A percentile compares a stretch with the other conserved stretches of the same genome.
These are phyloP conservation scores for Pouteria campechiana DNA, from an alignment of 179 eudicot species.

Conservation along the genomic window DNA sequence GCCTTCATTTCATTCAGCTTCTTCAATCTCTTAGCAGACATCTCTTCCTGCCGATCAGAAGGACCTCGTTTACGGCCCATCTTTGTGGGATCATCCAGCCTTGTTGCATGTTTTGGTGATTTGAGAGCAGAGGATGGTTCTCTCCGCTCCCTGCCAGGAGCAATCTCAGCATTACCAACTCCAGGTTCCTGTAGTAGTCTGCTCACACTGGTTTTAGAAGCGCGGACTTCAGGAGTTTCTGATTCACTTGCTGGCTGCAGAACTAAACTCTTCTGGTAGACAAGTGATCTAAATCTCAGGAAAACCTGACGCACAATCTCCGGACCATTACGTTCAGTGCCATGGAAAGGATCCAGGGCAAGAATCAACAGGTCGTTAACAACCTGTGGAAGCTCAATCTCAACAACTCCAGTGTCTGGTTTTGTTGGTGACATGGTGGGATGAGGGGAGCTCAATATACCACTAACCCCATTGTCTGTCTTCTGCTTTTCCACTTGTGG, in stretches of 20 bases:
- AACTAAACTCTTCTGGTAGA: conserved; percentile 55
- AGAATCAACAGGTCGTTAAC: conserved; percentile 51
- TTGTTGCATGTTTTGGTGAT: conserved; percentile 21
- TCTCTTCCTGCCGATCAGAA: conserved; percentile 59
- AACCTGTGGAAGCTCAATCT: conserved; percentile 32
- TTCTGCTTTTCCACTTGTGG: conserved; percentile 7
- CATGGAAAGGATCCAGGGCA: conserved; percentile 62
- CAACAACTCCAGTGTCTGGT: conserved; percentile 5
- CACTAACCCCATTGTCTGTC: conserved; percentile 7
- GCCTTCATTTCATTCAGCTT: conserved; percentile 41
- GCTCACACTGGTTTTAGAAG: conserved; percentile 16
- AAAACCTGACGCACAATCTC: conserved; percentile 28
- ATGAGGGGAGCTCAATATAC: too few relatives aligned
- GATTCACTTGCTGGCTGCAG: conserved; percentile 22
- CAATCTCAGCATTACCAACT: conserved; percentile 4
- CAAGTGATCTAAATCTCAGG: conserved; percentile 50
- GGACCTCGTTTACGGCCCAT: conserved; percentile 58
- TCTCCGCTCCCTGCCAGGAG: conserved; percentile 16
- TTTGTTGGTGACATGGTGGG: too few relatives aligned
- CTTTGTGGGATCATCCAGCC: conserved; percentile 45
- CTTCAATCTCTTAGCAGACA: conserved; percentile 45
- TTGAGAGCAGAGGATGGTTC: conserved; percentile 18
- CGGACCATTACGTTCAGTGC: conserved; percentile 26
- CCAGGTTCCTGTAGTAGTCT: too few relatives aligned
- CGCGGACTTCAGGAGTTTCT: conserved; percentile 25